Conservation (phyloP, 1,284 basidiomycete species). For the Apiotrichum sp. region DNA sequence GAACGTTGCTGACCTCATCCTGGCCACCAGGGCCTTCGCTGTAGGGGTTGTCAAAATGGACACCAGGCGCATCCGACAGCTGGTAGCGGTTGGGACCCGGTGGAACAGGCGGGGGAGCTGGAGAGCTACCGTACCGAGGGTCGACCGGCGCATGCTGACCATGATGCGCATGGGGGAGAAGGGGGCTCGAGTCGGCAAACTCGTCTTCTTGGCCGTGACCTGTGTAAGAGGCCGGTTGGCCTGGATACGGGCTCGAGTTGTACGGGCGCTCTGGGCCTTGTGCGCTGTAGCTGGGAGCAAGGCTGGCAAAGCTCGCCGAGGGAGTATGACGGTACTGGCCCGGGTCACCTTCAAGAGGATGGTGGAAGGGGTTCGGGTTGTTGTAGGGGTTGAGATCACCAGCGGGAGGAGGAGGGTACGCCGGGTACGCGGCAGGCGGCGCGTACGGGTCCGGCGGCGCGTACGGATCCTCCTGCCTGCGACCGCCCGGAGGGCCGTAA, state of each 20-base stretch:
- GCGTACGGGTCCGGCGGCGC: background rate
- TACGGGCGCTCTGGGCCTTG: conserved; percentile 20
- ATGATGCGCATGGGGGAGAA: conserved; percentile 12
- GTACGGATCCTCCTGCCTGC: conserved; percentile 2
- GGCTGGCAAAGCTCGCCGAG: background rate
- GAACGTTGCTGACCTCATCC: conserved; percentile 45
- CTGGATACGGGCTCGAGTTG: background rate
- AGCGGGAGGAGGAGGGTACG: background rate
- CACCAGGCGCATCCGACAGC: background rate
- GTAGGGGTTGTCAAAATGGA: conserved; percentile 15
- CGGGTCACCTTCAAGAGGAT: conserved; percentile 1
- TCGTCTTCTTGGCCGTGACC: conserved; percentile 25
- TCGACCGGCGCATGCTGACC: conserved; percentile 25
- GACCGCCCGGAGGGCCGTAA: conserved; percentile 10
- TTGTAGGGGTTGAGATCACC: background rate
- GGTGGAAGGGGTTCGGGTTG: conserved; percentile 9
- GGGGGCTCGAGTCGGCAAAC: conserved; percentile 35
- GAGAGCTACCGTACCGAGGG: conserved; percentile 16
- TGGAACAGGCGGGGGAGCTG: background rate
- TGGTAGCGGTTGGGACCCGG: background rate
- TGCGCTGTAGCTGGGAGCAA: conserved; percentile 15
- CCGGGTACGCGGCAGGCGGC: background rate
- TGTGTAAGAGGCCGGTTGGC: background rate
- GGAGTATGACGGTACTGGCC: background rate
- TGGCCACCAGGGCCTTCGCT: conserved; percentile 1